Evolutionary conservation across 768 basidiomycete genomes (phyloP), one percentile per base, ranked within the genome.

Genomic region (Lactarius tabidus): DNA sequence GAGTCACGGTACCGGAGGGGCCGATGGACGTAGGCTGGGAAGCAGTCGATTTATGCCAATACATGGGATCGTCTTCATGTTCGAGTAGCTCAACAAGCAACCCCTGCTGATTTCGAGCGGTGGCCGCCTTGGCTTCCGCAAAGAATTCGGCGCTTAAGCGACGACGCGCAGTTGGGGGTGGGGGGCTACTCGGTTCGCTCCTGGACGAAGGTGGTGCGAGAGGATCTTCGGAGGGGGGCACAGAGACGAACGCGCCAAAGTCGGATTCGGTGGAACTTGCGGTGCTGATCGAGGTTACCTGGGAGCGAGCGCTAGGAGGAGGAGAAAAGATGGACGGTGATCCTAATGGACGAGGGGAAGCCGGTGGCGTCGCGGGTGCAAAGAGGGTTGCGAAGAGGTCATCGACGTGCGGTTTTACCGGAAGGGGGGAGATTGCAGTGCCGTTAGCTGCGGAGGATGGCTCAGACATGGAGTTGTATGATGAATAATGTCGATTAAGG

Each of bases 31-130:
- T 28, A 39, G 48, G 36, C 60, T 60, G 36, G 26, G 66, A 57
- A 54, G 65, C 12, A 58, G 62, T 39, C 26, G 53, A 43, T 54
- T 65, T 14, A 31, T 69, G 69, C 59, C 60, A 87, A 71, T 85
- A 88, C 69, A 90, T 72, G 1, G 88, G 88, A 72, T 91, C 88
- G 58, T 89, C 86, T 73, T 90, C 82, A 65, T 88, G 84, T 64
- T 80, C 69, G 41, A 90, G 72, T 39, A 91, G 73, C 71, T 91
- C 89, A 53, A 87, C 83, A 57, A 91, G 76, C 6, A 90, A 76
- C 28, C 75, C 79, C 62, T 79, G 79, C 65, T 82, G 78, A 57
- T 80, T 85, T 43, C 77, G 78, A 58, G 84, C 83, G 0, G 82
- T 79, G 12, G 85, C 81, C 0, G 75, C 75, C 70, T 80, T 85